These are phyloP conservation scores for Euphorbia tirucalli DNA, from an alignment of 345 rosid species.

Conservation along the genomic window DNA sequence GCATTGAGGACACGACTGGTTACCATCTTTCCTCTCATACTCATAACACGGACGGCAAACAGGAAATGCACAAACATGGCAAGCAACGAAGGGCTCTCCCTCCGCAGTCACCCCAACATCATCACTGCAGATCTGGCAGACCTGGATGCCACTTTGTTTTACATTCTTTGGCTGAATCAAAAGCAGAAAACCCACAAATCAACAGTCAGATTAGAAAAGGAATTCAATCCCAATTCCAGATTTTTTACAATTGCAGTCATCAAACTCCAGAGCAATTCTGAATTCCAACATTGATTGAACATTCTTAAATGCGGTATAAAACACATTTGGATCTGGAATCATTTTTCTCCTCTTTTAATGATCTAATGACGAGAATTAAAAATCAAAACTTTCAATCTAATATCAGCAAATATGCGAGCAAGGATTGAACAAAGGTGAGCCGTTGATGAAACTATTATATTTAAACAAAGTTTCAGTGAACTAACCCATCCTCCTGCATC, in stretches of 20 bases:
- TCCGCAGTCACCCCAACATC: constrained; percentile 27
- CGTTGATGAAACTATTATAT: background rate
- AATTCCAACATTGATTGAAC: background rate
- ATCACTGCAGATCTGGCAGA: constrained; percentile 43
- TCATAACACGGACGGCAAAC: constrained; percentile 46
- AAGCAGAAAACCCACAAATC: background rate
- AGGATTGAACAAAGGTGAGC: too few relatives aligned
- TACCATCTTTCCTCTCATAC: constrained; percentile 44
- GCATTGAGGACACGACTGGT: constrained; percentile 43
- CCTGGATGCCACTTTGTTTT: constrained; percentile 17
- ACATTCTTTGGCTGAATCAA: constrained; percentile 9
- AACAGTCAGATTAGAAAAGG: background rate
- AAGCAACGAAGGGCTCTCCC: constrained; percentile 38
- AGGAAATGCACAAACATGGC: constrained; percentile 41
- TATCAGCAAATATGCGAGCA: background rate
- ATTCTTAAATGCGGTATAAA: background rate
- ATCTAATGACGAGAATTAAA: background rate
- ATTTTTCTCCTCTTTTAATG: too few relatives aligned
- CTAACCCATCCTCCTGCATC: constrained; percentile 18
- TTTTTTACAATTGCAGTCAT: background rate
- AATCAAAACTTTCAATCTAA: constrained; percentile 3
- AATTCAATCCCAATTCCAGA: background rate
- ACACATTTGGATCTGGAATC: constrained; percentile 12
- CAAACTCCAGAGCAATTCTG: background rate
- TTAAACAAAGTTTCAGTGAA: background rate